Base-by-base conservation (phyloP, 75 land plant species). In the Cunninghamia lanceolata region DNA sequence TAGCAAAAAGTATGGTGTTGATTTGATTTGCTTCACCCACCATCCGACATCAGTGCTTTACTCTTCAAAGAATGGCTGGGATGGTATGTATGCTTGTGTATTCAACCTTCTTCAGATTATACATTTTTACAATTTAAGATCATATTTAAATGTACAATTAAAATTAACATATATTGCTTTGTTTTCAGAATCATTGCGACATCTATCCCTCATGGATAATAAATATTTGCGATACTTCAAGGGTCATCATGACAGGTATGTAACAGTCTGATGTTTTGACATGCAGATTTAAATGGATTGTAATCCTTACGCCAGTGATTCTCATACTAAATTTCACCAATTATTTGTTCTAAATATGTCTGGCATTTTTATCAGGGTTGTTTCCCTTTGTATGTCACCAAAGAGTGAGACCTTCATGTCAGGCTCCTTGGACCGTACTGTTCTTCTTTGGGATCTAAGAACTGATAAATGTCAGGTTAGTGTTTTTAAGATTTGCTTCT, bases 191-290 rank as follows among this genome's bases (percentile, higher is more conserved):
- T 98, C 99, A 63, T 79, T 98, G 84, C 95, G 99, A 45, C 96
- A 94, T 85, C 93, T 98, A 63, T 95, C 98, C 17, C 88, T 97
- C 88, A 91, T 93, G 87, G 99, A 98, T 85, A 98, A 98, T 88
- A 96, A 95, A 86, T 98, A 96, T 76, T 85, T 98, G 91, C 93
- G 99, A 52, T 98, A 98, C 82, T 97, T 98, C 90, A 98, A 94
- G 90, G 99, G 99, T 78, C 99, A 98, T 85, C 97, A 94, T 85
- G 99, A 98, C 87, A 97, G 99, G 99, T 94, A 81, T 54, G 16
- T 71, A 75, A 35, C 52, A 15, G 50, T 70, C 82, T 75, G n/a
- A 46, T 43, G 8, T 16, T 74, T 74, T 82, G 77, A 47, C 1
- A 9, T 82, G 10, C 54, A 40, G 17, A 35, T 63, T 70, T 82